Conservation (phyloP, 495 filamentous ascomycete genomes). For the Neurospora sp. region DNA sequence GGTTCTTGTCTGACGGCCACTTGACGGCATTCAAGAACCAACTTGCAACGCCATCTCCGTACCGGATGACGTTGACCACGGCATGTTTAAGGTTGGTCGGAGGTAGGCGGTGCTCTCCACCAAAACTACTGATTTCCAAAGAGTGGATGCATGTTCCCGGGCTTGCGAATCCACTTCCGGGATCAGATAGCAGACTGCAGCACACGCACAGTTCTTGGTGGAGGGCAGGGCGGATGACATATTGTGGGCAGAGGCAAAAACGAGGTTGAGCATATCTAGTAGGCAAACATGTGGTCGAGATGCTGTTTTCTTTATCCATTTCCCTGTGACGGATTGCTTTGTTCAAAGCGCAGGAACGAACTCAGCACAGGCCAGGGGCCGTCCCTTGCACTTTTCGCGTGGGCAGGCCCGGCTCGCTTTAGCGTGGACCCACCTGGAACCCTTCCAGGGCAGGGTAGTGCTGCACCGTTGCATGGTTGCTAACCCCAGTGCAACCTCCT, state of each 20-base stretch:
- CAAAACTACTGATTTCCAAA: background rate
- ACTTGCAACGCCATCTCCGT: background rate
- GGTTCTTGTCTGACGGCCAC: background rate
- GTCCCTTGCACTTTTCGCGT: background rate
- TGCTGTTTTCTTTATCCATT: background rate
- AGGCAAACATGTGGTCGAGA: background rate
- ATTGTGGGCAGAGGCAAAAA: background rate
- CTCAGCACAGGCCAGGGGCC: background rate
- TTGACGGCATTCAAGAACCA: background rate
- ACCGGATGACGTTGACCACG: background rate
- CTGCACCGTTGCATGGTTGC: background rate
- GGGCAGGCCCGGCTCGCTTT: background rate
- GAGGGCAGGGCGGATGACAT: background rate
- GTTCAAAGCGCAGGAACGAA: background rate
- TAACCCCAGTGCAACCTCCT: background rate
- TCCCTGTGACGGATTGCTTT: background rate
- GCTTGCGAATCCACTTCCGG: background rate
- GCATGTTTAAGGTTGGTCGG: background rate
- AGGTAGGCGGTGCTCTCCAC: background rate
- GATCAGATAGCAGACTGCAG: background rate
- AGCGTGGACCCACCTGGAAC: background rate
- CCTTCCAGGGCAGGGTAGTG: background rate
- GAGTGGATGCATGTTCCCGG: background rate
- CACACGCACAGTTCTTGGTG: background rate
- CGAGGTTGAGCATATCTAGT: background rate